Evolutionary conservation across 306 rosid species (phyloP), one percentile per base, ranked within the genome.

Genomic region (Aeschynomene evenia): DNA sequence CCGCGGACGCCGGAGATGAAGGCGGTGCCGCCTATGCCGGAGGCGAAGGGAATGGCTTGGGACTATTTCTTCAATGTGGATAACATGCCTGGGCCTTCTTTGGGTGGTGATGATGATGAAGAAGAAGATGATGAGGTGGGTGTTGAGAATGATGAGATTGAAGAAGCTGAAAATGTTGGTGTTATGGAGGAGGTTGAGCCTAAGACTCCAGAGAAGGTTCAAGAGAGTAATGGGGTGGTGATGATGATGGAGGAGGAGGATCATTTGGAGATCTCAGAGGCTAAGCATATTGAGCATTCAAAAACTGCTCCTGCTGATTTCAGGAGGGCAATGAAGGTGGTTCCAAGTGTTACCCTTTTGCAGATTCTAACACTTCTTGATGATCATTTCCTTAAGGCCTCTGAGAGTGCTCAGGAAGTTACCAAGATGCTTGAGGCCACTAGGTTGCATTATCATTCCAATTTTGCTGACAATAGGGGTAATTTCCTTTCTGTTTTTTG

Each of bases 391-490:
- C 59, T 91, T 20, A 84, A 71, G 76, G 88, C 96, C 33, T 89
- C 90, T 0, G 80, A 89, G 67, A 74, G 94, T 75, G 94, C 96
- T 39, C 93, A 85, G 10, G 94, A 80, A 75, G 97, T 91, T 69
- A 80, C 83, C 13, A 89, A 84, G 80, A 80, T 89, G 94, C 91
- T 91, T 10, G 97, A 91, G 72, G 94, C 96, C 20, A 91, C 97
- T 72, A 87, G 97, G 66, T 72, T 91, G 82, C 97, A 89, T 72
- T 89, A 89, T 60, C 97, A 91, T 80, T 89, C 97, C 31, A 91
- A 89, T 84, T 91, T 91, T 6, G 97, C 96, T 0, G 97, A 91
- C 74, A 87, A 85, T 79, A 76, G 90, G 46, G 97, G 97, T 90
- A 79, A 62, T 20, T 71, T 15, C 4, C 33, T 34, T 29, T 3